These are phyloP conservation scores for Sporisorium reilianum DNA, from an alignment of 1,284 basidiomycete genomes.

Conservation along the genomic window DNA sequence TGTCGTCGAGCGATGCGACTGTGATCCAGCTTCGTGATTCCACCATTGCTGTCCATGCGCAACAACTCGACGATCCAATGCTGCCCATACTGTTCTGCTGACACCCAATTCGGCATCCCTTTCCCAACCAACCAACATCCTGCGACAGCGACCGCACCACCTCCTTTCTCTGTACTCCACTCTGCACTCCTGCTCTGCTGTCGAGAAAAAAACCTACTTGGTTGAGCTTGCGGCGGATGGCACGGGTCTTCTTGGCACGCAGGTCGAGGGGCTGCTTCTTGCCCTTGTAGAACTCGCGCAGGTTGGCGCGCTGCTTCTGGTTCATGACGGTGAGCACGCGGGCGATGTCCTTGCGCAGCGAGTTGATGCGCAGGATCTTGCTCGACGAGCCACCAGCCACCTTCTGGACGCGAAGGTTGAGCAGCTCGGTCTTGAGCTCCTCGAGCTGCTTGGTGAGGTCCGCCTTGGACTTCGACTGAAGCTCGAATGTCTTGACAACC, in stretches of 20 bases:
- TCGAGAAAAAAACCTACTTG: slow-evolving; percentile 73
- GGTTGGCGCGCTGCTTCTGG: slow-evolving; percentile 96
- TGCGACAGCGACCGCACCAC: too few species aligned
- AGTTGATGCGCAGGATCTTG: slow-evolving; percentile 85
- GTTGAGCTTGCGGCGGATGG: slow-evolving; percentile 94
- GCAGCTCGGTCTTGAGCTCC: slow-evolving; percentile 96
- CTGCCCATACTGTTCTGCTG: too few species aligned
- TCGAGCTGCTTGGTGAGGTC: slow-evolving; percentile 94
- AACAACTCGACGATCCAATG: too few species aligned
- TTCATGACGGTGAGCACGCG: slow-evolving; percentile 98
- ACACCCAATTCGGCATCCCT: too few species aligned
- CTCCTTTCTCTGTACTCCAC: neutral
- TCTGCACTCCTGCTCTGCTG: neutral
- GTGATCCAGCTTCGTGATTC: too few species aligned
- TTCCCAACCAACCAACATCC: neutral
- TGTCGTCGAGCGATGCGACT: too few species aligned
- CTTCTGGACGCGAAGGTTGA: slow-evolving; percentile 92
- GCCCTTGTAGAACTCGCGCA: slow-evolving; percentile 96
- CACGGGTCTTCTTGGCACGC: slow-evolving; percentile 97
- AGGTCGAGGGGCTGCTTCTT: slow-evolving; percentile 99
- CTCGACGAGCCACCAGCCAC: slow-evolving; percentile 94
- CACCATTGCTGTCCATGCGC: too few species aligned
- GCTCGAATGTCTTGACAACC: slow-evolving; percentile 92
- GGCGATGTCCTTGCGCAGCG: slow-evolving; percentile 98
- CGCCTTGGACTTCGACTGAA: slow-evolving; percentile 98